Conservation (phyloP, 2,329 filamentous ascomycete genomes). For the Exophiala mesophila region DNA sequence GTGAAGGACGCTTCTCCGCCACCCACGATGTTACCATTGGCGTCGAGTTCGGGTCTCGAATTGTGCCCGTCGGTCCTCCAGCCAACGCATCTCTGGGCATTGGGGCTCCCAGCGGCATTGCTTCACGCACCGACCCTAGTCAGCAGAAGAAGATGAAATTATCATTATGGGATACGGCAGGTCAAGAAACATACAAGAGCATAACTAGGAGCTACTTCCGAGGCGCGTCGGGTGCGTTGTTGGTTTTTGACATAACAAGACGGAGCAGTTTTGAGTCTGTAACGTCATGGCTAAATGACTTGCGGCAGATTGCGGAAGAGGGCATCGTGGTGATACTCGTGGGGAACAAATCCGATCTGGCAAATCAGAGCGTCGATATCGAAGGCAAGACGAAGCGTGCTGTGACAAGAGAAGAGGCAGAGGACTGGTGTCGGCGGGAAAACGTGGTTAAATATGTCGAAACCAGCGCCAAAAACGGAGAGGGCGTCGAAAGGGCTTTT, state of each 20-base stretch:
- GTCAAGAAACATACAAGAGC: constrained; percentile 95
- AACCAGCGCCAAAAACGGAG: constrained; percentile 91
- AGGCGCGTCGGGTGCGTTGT: constrained; percentile 68
- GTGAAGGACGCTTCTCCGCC: constrained; percentile 89
- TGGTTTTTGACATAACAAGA: constrained; percentile 92
- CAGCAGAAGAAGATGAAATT: constrained; percentile 30
- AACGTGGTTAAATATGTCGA: constrained; percentile 91
- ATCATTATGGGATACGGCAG: constrained; percentile 90
- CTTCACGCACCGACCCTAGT: constrained; percentile 10
- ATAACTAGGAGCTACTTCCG: constrained; percentile 93
- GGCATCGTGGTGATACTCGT: constrained; percentile 93
- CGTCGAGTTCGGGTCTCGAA: constrained; percentile 90
- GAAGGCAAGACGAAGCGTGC: constrained; percentile 53
- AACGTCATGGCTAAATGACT: constrained; percentile 88
- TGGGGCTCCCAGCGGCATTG: constrained; percentile 42
- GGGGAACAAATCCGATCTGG: constrained; percentile 89
- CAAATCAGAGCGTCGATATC: constrained; percentile 37
- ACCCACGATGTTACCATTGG: constrained; percentile 97
- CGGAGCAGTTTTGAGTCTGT: constrained; percentile 80
- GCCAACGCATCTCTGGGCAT: constrained; percentile 57
- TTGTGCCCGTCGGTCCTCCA: constrained; percentile 83
- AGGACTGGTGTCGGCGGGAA: constrained; percentile 82
- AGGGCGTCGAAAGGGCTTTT: constrained; percentile 90
- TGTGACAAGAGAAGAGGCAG: constrained; percentile 75
- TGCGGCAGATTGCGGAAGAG: constrained; percentile 90